These are phyloP conservation scores for Aspergillus tubingensis DNA, from an alignment of 2,329 filamentous ascomycete species.

Conservation along the genomic window DNA sequence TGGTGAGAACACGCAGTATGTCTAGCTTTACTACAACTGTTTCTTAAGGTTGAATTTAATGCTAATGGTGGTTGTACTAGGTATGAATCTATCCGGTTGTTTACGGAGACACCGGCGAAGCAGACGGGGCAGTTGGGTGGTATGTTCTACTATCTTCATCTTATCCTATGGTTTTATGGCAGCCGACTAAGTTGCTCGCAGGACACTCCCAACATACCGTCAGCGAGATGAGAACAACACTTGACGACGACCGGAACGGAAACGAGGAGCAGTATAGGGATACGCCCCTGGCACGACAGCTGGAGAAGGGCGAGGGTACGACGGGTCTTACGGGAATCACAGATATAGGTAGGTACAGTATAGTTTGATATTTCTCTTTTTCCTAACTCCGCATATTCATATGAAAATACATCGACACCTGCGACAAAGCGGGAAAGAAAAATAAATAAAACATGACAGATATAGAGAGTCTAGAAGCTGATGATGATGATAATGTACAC, in stretches of 20 bases:
- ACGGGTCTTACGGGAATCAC: conserved; percentile 40
- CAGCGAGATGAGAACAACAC: conserved; percentile 32
- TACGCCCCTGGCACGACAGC: conserved; percentile 55
- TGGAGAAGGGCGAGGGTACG: conserved; percentile 58
- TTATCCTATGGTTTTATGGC: too few species aligned
- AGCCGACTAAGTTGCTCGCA: conserved; percentile 6
- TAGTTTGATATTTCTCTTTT: conserved; percentile 24
- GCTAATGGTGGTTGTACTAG: conserved; percentile 32
- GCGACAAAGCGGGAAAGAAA: conserved; percentile 21
- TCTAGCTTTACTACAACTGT: not conserved
- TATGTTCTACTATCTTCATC: too few species aligned
- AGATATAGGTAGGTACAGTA: conserved; percentile 44
- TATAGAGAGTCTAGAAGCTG: conserved; percentile 20
- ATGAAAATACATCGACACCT: conserved; percentile 22
- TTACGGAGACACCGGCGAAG: conserved; percentile 53
- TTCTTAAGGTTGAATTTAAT: too few species aligned
- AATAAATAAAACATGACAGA: conserved; percentile 15
- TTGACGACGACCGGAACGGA: conserved; percentile 43
- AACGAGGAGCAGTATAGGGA: conserved; percentile 43
- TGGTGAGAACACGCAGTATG: conserved; percentile 61
- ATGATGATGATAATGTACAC: conserved; percentile 47
- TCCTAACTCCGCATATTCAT: conserved; percentile 31
- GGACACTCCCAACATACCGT: conserved; percentile 34
- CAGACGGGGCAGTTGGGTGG: conserved; percentile 58
- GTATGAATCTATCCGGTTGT: conserved; percentile 60